Base-by-base conservation (phyloP, 352 stramenopile genomes). In the Phytophthora brassicae region DNA sequence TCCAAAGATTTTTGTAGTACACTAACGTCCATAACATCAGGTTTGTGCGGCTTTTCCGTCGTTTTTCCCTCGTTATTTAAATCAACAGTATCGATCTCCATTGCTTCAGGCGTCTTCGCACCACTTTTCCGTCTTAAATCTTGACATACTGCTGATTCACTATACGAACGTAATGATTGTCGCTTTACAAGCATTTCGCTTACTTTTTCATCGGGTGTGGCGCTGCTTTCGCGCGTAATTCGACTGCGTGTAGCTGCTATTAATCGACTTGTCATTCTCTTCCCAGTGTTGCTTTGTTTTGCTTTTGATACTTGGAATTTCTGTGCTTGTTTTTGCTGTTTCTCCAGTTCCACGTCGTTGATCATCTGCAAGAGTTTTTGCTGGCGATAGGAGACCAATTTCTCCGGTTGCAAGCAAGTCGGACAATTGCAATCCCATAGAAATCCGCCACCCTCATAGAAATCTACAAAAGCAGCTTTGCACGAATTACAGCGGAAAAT, bases 401-500 rank as follows among this genome's bases (percentile, higher is more conserved):
- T 77, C 26, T 84, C 63, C 0, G 76, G 76, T 23, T 69, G 48
- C 1, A 16, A 13, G 49, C 77, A 86, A 6, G 72, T 81, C 14
- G 67, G 66, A 24, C 77, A 86, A 0, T 73, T 43, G 36, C 77
- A 84, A 8, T 75, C 58, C 64, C 68, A 77, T 6, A 72, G 22
- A 43, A 68, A 78, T 4, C 68, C 65, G 1, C 51, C 67, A 35
- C 55, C 71, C 20, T 68, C 69, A 23, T 72, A 72, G 23, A 77
- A 79, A 55, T 86, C 77, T 14, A 78, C 19, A 13, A 82, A 73
- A 2, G 62, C 64, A n/a, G 77, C 72, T 23, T 72, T 72, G 41
- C 77, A 86, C 20, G 77, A 74, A 13, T 36, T 43, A 56, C 77
- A 86, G 1, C 72, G 72, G 46, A 86, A 76, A 35, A 86, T 74